Evolutionary conservation across 129 eudicot species (phyloP), one percentile per base, ranked within the genome.

Genomic region (Kitagawia praeruptora): DNA sequence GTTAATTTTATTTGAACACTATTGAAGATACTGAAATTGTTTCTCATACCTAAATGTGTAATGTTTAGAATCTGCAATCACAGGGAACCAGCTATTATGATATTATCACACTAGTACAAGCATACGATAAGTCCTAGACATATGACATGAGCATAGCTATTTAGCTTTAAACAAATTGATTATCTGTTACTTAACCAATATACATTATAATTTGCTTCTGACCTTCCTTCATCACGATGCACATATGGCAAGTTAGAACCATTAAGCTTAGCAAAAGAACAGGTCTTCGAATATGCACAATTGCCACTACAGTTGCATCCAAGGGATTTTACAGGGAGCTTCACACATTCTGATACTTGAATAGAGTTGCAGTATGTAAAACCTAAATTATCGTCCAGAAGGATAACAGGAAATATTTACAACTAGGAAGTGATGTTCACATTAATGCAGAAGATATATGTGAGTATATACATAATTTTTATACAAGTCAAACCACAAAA

Each of bases 221-320:
- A 95, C 99, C 99, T 92, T 83, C 97, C 97, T 83, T 97, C 99
- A 79, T 90, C 91, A 48, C 86, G 85, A 67, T 85, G 92, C n/a
- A 95, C 99, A 56, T 95, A 95, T 9, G 99, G 97, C 53, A 95
- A 92, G 75, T 92, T 94, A 31, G 90, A 85, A 14, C 96, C 96
- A 80, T 95, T 95, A 12, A 87, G 90, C 81, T 79, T 84, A 4
- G 95, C 96, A 87, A 97, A 95, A 37, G 94, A 89, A 89, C 99
- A 95, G 39, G 67, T 85, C 80, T 83, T 85, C 9, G 96, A 89
- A 85, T 90, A 89, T 16, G 44, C 74, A 79, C 99, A 95, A 21
- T 72, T 73, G 31, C 88, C 99, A 80, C 78, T 79, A 76, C 99
- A 95, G 16, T 79, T 81, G 84, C 99, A 95, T 74, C 99, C 99